These are phyloP conservation scores for Gonapodya prolifera DNA, from an alignment of 192 early-diverging fungal species.

Conservation along the genomic window DNA sequence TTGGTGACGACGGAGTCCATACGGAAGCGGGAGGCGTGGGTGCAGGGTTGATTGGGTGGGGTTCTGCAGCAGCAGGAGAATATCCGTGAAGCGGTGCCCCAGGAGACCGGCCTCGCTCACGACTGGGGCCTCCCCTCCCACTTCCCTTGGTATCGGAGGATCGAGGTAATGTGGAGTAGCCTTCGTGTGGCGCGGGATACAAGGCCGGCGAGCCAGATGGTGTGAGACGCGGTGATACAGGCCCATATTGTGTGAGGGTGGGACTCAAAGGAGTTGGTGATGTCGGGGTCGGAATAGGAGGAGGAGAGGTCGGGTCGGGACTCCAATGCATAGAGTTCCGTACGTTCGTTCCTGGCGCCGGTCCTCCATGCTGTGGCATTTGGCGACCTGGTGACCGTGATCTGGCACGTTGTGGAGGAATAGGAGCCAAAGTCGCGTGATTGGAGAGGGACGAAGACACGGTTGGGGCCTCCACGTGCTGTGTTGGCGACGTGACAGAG, in stretches of 20 bases:
- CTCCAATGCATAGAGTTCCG: neutral
- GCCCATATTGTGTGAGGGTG: neutral
- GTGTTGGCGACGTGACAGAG: neutral
- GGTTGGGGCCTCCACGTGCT: neutral
- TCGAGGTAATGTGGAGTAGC: neutral
- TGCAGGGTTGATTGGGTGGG: neutral
- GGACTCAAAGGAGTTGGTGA: neutral
- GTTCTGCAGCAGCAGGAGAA: too few relatives aligned
- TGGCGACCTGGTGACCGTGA: neutral
- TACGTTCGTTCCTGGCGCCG: neutral
- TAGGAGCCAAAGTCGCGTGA: neutral
- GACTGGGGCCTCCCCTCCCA: too few relatives aligned
- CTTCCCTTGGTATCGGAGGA: too few relatives aligned
- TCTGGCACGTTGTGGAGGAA: neutral
- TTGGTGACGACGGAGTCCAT: neutral
- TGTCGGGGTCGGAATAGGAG: neutral
- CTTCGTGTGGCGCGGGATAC: neutral
- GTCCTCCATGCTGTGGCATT: neutral
- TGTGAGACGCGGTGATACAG: too few relatives aligned
- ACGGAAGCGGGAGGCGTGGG: neutral
- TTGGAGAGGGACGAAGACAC: too few relatives aligned
- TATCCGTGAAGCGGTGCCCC: too few relatives aligned
- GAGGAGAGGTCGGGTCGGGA: neutral
- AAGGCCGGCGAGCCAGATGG: neutral
- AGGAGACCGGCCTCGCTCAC: too few relatives aligned